Percentiles rank a stretch among this genome's conserved stretches.
These are phyloP conservation scores for Ceratocystis colombiana DNA, from an alignment of 2,329 filamentous ascomycete species.

Conservation along the genomic window DNA sequence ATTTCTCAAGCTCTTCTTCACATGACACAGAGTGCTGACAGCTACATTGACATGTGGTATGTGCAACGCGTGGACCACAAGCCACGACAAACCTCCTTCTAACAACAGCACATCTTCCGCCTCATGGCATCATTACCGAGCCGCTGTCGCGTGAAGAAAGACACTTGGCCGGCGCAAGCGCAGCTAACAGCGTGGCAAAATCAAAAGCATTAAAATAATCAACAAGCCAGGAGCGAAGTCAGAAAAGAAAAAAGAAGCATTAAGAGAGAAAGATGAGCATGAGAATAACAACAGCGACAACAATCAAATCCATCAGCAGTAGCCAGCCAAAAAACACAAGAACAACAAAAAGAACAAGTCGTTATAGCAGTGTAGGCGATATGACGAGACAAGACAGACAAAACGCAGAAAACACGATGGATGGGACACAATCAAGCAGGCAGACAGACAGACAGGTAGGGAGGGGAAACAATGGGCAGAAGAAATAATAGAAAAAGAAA, in stretches of 20 bases:
- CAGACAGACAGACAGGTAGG: not conserved
- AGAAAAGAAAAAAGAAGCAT: not conserved
- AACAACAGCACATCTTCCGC: too few relatives aligned
- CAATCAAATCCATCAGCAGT: not conserved
- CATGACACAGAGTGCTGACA: too few relatives aligned
- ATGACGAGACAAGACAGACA: too few relatives aligned
- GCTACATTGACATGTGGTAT: too few relatives aligned
- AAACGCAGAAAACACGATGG: too few relatives aligned
- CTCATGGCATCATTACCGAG: too few relatives aligned
- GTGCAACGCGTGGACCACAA: too few relatives aligned
- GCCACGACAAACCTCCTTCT: too few relatives aligned
- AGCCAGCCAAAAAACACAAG: not conserved
- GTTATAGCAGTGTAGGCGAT: too few relatives aligned
- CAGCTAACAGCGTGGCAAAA: not conserved
- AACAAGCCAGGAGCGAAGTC: not conserved
- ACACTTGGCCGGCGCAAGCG: not conserved
- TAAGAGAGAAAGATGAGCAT: slow-evolving; percentile 3
- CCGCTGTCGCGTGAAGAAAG: too few relatives aligned
- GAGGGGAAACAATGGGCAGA: not conserved
- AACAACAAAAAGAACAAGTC: slow-evolving; percentile 5
- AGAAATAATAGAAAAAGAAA: slow-evolving; percentile 1
- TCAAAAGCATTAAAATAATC: not conserved
- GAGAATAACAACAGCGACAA: too few relatives aligned
- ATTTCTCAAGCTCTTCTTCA: too few relatives aligned
- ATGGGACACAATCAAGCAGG: not conserved